Evolutionary conservation across 164 flowering plant genomes (phyloP), one percentile per base, ranked within the genome.

Genomic region (Santalum album): DNA sequence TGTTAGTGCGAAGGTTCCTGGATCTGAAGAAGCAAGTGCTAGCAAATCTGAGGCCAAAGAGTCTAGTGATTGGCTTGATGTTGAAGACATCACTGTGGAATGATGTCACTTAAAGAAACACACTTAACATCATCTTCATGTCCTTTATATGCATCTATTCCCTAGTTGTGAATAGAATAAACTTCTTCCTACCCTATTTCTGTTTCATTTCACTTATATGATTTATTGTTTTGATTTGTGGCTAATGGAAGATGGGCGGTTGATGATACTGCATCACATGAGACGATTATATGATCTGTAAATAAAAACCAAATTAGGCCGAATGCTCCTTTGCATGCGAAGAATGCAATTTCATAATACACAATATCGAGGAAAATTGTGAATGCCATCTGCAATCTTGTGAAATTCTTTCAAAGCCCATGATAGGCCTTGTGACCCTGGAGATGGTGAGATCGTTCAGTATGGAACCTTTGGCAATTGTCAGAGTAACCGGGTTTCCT

Each of bases 61-160:
- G 59, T 66, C 86, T 3, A 81, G 65, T 64, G 91, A 79, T 57
- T 86, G 97, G 95, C 90, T 86, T 18, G 72, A 72, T 65, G 68
- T 86, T 53, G 95, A 86, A 55, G 87, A 81, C 26, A 69, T 80
- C 53, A 83, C 79, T 53, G 75, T 54, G 19, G 64, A 64, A 19
- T 79, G 73, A 72, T 24, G 7, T n/a, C 26, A 34, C 12, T 23
- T 12, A 9, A 16, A 16, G 38, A 25, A 34, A 19, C 55, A 17
- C 56, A 26, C 6, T 58, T 11, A 34, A 12, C 36, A 10, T 26
- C 6, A n/a, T n/a, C n/a, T n/a, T 29, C 9, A 29, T 29, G 9
- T 29, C 34, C 34, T 29, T 29, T 29, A 29, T 29, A 3, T 29
- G n/a, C n/a, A 29, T 29, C 34, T 9, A 29, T 4, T 9, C 34